These are phyloP conservation scores for Keithomyces neogunnii DNA, from an alignment of 2,329 filamentous ascomycete genomes.

Conservation along the genomic window DNA sequence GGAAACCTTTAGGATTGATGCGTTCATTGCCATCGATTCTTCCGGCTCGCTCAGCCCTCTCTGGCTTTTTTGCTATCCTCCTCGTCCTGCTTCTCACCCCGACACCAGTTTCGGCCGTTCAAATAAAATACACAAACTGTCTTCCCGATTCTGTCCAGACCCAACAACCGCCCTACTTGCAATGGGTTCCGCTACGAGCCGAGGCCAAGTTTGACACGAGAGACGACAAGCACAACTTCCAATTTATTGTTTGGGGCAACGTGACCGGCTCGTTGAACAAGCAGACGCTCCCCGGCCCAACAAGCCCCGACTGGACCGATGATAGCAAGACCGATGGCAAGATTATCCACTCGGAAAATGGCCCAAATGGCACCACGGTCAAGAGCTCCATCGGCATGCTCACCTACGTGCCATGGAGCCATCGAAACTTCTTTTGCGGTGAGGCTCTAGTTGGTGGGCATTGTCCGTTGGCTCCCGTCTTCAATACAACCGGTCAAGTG, in stretches of 20 bases:
- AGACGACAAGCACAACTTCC: constrained; percentile 54
- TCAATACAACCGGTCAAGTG: constrained; percentile 32
- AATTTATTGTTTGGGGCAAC: constrained; percentile 81
- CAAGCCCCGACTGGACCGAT: constrained; percentile 55
- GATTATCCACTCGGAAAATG: constrained; percentile 57
- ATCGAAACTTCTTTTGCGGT: constrained; percentile 57
- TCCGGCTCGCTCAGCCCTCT: not conserved
- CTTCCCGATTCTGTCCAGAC: constrained; percentile 53
- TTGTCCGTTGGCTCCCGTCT: constrained; percentile 72
- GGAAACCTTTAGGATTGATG: not conserved
- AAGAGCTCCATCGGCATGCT: constrained; percentile 64
- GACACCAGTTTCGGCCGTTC: constrained; percentile 49
- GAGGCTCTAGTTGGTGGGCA: constrained; percentile 46
- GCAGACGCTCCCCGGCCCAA: constrained; percentile 49
- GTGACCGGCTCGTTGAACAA: constrained; percentile 63
- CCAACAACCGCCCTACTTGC: constrained; percentile 51
- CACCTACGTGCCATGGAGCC: constrained; percentile 62
- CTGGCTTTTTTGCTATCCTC: constrained; percentile 23
- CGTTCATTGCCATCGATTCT: not conserved
- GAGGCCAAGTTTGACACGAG: constrained; percentile 64
- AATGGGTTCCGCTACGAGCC: constrained; percentile 71
- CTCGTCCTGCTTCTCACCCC: constrained; percentile 30
- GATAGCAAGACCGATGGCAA: constrained; percentile 59
- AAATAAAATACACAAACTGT: constrained; percentile 79
- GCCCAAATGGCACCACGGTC: constrained; percentile 63